phyloP scores from a whole-genome alignment of 495 filamentous ascomycete genomes.

The Aspergillus bertholletiae region DNA sequence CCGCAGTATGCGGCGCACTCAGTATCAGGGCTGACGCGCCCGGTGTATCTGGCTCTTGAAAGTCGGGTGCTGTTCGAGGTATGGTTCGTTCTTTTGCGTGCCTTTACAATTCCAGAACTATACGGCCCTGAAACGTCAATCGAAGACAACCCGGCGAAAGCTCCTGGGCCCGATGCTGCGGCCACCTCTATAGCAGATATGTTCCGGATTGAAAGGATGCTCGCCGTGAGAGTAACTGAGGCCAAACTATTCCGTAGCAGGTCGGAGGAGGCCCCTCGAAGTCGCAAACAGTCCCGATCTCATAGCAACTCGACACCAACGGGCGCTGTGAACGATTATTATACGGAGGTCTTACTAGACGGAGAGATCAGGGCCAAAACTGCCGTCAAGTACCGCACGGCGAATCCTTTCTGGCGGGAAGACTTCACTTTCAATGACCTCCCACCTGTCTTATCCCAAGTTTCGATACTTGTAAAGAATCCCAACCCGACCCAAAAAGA shows the following conservation, averaged over 20 bases:
- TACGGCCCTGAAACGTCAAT: conserved; percentile 58
- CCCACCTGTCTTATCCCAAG: conserved; percentile 71
- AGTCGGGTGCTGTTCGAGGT: conserved; percentile 89
- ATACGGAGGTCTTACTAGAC: conserved; percentile 89
- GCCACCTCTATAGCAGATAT: conserved; percentile 43
- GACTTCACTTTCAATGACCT: conserved; percentile 85
- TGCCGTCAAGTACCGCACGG: conserved; percentile 73
- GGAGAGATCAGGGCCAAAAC: conserved; percentile 85
- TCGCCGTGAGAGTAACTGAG: conserved; percentile 58
- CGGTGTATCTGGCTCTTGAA: conserved; percentile 79
- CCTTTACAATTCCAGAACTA: conserved; percentile 91
- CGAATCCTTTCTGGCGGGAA: conserved; percentile 92
- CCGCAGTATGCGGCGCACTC: conserved; percentile 72
- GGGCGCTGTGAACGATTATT: conserved; percentile 53
- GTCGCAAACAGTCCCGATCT: conserved; percentile 39
- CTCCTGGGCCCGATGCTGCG: conserved; percentile 19
- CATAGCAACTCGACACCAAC: conserved; percentile 27
- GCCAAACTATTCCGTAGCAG: conserved; percentile 47
- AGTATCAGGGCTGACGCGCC: conserved; percentile 40
- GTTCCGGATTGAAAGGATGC: conserved; percentile 63
- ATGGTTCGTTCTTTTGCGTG: conserved; percentile 90
- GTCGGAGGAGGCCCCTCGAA: conserved; percentile 31
- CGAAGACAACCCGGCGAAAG: conserved; percentile 23
- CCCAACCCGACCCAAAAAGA: conserved; percentile 51
- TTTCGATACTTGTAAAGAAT: conserved; percentile 78